Conservation (phyloP, 2,329 filamentous ascomycete species). For the Chaetomium globosum region DNA sequence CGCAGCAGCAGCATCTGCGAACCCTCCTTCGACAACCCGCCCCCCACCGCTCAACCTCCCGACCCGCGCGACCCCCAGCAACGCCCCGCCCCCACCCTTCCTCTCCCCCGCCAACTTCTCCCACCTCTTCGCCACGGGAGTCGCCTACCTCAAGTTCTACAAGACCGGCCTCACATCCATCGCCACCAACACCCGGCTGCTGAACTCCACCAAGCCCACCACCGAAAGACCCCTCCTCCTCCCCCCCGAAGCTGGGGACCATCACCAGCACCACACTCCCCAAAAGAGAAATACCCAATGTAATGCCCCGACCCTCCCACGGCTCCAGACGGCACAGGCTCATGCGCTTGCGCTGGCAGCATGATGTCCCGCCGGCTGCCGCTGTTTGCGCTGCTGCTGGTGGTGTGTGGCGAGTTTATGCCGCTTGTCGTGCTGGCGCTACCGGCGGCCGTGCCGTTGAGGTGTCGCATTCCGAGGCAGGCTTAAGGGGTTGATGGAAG, state of each 20-base stretch:
- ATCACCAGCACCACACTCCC: not conserved
- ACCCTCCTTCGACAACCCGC: constrained; percentile 72
- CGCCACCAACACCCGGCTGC: constrained; percentile 63
- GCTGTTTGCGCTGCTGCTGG: constrained; percentile 72
- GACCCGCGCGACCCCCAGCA: constrained; percentile 41
- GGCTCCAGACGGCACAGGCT: too few relatives aligned
- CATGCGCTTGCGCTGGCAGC: constrained; percentile 65
- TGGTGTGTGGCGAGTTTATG: constrained; percentile 84
- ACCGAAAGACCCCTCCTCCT: not conserved
- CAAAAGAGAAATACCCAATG: too few relatives aligned
- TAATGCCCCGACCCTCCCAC: too few relatives aligned
- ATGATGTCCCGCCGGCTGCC: constrained; percentile 80
- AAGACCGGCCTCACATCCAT: constrained; percentile 79
- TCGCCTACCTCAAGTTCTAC: constrained; percentile 83
- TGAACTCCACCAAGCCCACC: constrained; percentile 40
- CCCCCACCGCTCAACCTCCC: constrained; percentile 71
- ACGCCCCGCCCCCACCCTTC: constrained; percentile 42
- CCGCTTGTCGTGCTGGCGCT: constrained; percentile 75
- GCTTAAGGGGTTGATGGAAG: constrained; percentile 56
- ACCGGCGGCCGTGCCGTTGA: constrained; percentile 71
- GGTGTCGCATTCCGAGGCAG: constrained; percentile 82
- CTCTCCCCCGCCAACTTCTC: constrained; percentile 38
- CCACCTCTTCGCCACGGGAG: constrained; percentile 66
- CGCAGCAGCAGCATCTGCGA: constrained; percentile 43
- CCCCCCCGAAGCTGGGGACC: too few relatives aligned